Base-by-base conservation (phyloP, 768 basidiomycete species). In the Russula emetica region DNA sequence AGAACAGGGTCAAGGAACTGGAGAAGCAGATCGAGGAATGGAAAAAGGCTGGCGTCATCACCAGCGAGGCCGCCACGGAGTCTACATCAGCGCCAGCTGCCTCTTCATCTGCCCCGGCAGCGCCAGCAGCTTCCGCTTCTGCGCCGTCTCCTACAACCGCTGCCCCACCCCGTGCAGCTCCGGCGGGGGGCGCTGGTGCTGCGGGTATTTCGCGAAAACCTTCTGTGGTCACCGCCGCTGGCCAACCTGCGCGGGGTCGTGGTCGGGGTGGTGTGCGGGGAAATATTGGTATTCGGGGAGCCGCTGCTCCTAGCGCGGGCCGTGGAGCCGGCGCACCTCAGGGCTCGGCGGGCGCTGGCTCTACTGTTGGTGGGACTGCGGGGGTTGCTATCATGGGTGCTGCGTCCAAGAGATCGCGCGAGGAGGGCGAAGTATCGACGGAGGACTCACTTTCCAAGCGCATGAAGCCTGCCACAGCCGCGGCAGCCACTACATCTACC, bases 1-100 rank as follows among this genome's bases (percentile, higher is more conserved):
- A 88, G 70, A 76, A 75, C 61, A 81, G 79, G 61, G 76, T 90
- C 55, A 91, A 89, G 75, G 85, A 87, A 8, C 76, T 90, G 40
- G 88, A 91, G 69, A 78, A 79, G 13, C 82, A 85, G 62, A 81
- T 88, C 40, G 72, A 81, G 47, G 82, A 81, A 63, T 83, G 81
- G 81, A 79, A 79, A 67, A 80, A 80, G 53, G 73, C 76, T 0
- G 84, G 85, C 3, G 50, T 80, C 2, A 47, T 84, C 47, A 81
- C 73, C 8, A 10, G 51, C 10, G 34, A 45, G 5, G 26, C 60
- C n/a, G 7, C 52, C 32, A 44, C 2, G 11, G 47, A 57, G 16
- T 28, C 60, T 16, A 11, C 42, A 9, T 44, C 54, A 6, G 40
- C 54, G 8, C 20, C 62, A 22, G 44, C 66, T 2, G 40, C 69